phyloP scores from a whole-genome alignment of 306 rosid genomes.

The Quercus agrifolia region DNA sequence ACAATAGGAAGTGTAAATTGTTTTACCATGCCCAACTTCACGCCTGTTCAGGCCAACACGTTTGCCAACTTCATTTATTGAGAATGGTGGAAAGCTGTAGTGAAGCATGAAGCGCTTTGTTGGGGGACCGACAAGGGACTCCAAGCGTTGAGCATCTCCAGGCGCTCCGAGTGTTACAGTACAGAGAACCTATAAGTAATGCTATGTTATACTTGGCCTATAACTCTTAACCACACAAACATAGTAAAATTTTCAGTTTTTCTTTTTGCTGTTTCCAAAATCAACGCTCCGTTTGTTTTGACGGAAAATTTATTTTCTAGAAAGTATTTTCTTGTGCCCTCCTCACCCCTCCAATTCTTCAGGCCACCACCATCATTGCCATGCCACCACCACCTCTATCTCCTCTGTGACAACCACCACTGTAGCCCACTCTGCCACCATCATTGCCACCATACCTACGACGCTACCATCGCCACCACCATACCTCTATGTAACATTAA shows the following conservation, averaged over 20 bases:
- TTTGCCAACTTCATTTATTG: slow-evolving; percentile 91
- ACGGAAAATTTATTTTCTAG: too few relatives aligned
- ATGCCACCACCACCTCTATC: too few relatives aligned
- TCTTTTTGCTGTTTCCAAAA: neutral
- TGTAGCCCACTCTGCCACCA: too few relatives aligned
- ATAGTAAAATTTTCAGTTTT: neutral
- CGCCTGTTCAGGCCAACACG: slow-evolving; percentile 90
- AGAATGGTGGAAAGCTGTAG: slow-evolving; percentile 93
- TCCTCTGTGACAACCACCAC: too few relatives aligned
- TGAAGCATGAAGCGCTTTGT: slow-evolving; percentile 97
- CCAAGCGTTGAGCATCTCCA: slow-evolving; percentile 86
- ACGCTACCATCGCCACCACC: too few relatives aligned
- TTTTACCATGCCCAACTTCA: slow-evolving; percentile 98
- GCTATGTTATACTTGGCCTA: slow-evolving; percentile 11
- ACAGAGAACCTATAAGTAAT: slow-evolving; percentile 69
- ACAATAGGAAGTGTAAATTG: slow-evolving; percentile 3
- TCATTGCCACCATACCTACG: too few relatives aligned
- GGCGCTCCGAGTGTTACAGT: slow-evolving; percentile 98
- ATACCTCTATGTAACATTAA: too few relatives aligned
- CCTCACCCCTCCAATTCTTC: too few relatives aligned
- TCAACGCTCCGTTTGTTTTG: neutral
- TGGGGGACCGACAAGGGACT: slow-evolving; percentile 83
- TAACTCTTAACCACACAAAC: slow-evolving; percentile 14
- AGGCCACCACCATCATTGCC: too few relatives aligned
- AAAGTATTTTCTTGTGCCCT: too few relatives aligned